Conservation (phyloP, 768 basidiomycete genomes). For the Lyophyllum shimeji region DNA sequence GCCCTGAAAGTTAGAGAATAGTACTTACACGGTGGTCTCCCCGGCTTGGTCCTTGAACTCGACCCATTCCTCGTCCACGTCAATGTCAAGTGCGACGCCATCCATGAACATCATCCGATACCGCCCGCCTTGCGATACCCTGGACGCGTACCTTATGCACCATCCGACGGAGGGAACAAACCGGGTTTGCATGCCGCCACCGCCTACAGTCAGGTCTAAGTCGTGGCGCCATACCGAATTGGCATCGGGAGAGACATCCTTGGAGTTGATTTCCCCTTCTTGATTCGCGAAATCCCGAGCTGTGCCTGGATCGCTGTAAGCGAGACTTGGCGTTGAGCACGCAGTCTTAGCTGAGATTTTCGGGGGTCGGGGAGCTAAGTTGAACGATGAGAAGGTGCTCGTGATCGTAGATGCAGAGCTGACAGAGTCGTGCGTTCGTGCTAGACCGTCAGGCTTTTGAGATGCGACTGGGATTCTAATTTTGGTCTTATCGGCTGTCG, state of each 20-base stretch:
- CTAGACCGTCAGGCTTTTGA: background rate
- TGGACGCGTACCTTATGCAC: constrained; percentile 39
- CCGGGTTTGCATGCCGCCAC: constrained; percentile 28
- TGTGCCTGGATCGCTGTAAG: background rate
- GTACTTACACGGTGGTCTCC: constrained; percentile 25
- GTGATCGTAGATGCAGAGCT: background rate
- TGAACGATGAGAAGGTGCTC: constrained; percentile 13
- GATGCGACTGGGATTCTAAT: background rate
- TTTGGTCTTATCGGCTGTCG: background rate
- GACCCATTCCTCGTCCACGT: constrained; percentile 43
- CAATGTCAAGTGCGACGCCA: constrained; percentile 37
- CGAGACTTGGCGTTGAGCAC: background rate
- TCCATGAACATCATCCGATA: constrained; percentile 46
- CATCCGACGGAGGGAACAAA: constrained; percentile 41
- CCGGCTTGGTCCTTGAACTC: constrained; percentile 31
- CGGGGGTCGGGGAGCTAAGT: constrained; percentile 10
- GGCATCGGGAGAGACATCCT: background rate
- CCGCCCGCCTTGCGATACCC: constrained; percentile 38
- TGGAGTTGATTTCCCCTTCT: background rate
- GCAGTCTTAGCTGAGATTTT: constrained; percentile 6
- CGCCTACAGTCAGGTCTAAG: constrained; percentile 10
- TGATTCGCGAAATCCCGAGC: background rate
- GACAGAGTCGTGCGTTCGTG: background rate
- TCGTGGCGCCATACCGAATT: constrained; percentile 17
- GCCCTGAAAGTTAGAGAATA: background rate